Base-by-base conservation (phyloP, 1,139 yeast species). In the Yamadazyma atmosphaerica region DNA sequence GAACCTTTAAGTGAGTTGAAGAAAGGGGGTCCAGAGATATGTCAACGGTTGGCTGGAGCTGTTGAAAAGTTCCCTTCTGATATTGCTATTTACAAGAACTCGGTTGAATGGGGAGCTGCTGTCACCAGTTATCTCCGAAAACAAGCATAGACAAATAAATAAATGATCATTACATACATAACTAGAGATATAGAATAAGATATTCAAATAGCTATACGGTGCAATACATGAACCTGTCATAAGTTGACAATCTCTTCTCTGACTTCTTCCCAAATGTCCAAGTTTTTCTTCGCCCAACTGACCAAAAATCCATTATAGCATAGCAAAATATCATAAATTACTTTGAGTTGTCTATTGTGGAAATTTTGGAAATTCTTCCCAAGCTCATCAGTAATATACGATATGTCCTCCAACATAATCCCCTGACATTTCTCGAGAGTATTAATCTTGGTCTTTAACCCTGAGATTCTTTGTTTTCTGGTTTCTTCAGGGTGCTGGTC, bases 201-300 rank as follows among this genome's bases (percentile, higher is more conserved):
- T n/a, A n/a, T n/a, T n/a, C n/a, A n/a, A n/a, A n/a, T n/a, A n/a
- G n/a, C n/a, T n/a, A n/a, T n/a, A n/a, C n/a, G n/a, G n/a, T n/a
- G n/a, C n/a, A n/a, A n/a, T n/a, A n/a, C n/a, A n/a, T n/a, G n/a
- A n/a, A n/a, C n/a, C n/a, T n/a, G n/a, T 32, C 28, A 44, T 27
- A 44, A 42, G 39, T 54, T 63, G 23, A 47, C 41, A 12, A 72
- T 54, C 40, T 72, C 78, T 15, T 68, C 71, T 43, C 68, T 70
- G 10, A 84, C 81, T 45, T 83, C 89, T 51, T 81, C 82, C 92
- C 92, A 84, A 36, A 79, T 72, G 49, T 83, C 88, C 36, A 81
- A 61, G 53, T 83, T 83, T 61, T 81, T 81, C 50, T 70, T 72
- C 3, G 87, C 86, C 89, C 90, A 84, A 42, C 74, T 80, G 27